Base-by-base conservation (phyloP, 495 filamentous ascomycete species). In the Immersiella caudata region DNA sequence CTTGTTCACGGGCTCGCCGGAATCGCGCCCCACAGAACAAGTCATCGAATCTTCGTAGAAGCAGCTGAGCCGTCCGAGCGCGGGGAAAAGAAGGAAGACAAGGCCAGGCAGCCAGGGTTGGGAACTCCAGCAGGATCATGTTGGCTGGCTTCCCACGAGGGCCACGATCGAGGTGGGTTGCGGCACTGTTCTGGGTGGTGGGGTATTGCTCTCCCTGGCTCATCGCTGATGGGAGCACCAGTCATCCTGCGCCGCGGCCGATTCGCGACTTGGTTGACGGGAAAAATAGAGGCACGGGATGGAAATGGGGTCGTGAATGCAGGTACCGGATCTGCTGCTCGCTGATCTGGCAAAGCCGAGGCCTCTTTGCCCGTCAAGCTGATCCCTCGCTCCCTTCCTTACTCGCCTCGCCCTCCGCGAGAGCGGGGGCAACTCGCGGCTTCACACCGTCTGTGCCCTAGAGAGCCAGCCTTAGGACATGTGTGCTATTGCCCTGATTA, bases 21-120 rank as follows among this genome's bases (percentile, higher is more conserved):
- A 67, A 65, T 29, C 60, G 35, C 16, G 69, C 75, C 71, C 74
- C 74, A 81, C 71, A 73, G 77, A 79, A 81, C 73, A 76, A 73
- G 61, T 70, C 68, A 70, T 78, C 73, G 78, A 81, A 81, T 67
- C 65, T 71, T 62, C 62, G 73, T 78, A 66, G 78, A 80, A 82
- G 73, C 67, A 72, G 58, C 60, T 57, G 29, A 63, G 60, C 54
- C 35, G 75, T 73, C 75, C 65, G 70, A 74, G 75, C 69, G 62
- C 46, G 62, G 61, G 62, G 60, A 58, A 46, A 12, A 46, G 68
- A 55, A 64, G 27, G 49, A 68, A 59, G 29, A 56, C 4, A 62
- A 12, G 64, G 67, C 61, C 62, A 71, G 66, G 51, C 60, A 55
- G 66, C 55, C 27, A 60, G 50, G 64, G 60, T 60, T 16, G 60